phyloP scores from a whole-genome alignment of 441 rosid species.

The Pelargonium myrrhifolium region DNA sequence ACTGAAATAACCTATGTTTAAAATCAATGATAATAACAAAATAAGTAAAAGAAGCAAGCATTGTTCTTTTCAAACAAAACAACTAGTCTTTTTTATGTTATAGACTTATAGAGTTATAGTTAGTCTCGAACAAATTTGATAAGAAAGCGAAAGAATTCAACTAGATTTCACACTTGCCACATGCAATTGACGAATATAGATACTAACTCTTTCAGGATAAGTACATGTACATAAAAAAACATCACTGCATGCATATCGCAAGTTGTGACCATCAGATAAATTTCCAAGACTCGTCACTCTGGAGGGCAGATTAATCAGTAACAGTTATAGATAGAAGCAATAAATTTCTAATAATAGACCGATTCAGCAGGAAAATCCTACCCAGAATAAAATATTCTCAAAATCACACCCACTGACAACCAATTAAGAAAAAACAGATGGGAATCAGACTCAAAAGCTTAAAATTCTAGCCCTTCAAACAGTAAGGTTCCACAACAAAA shows the following conservation, averaged over 20 bases:
- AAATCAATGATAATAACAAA: neutral
- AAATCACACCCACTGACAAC: neutral
- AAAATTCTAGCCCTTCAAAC: neutral
- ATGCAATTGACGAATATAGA: constrained; percentile 1
- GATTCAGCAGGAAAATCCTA: neutral
- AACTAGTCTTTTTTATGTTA: neutral
- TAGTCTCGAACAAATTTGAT: neutral
- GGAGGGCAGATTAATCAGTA: neutral
- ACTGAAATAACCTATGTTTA: neutral
- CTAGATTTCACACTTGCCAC: neutral
- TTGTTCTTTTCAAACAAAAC: constrained; percentile 4
- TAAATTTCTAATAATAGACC: neutral
- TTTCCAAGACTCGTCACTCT: neutral
- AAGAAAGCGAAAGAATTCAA: neutral
- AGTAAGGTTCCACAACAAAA: neutral
- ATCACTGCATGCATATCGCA: neutral
- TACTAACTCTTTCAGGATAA: neutral
- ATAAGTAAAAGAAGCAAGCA: neutral
- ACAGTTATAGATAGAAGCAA: neutral
- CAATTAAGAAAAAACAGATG: neutral
- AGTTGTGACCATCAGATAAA: neutral
- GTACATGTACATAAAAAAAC: neutral
- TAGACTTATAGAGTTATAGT: neutral
- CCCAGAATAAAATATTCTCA: neutral
- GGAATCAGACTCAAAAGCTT: constrained; percentile 5